Conservation (phyloP, 2,329 filamentous ascomycete genomes). For the Dryadomyces quercivorus region DNA sequence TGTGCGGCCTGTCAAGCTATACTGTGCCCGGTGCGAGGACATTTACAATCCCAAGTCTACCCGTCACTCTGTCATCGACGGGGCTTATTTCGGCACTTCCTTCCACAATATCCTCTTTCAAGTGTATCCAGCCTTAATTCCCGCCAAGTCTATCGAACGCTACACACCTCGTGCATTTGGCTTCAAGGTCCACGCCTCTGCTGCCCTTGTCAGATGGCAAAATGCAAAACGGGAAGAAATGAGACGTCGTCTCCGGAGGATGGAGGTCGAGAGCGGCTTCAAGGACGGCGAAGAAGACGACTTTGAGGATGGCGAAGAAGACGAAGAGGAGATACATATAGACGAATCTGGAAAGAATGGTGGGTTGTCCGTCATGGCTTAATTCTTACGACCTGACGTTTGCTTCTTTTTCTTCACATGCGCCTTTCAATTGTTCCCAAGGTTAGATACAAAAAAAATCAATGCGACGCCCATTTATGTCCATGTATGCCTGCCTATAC, state of each 20-base stretch:
- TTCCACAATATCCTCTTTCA: conserved; percentile 99
- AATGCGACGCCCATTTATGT: too few species aligned
- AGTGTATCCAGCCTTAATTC: conserved; percentile 84
- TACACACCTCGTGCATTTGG: conserved; percentile 86
- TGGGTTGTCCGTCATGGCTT: not conserved
- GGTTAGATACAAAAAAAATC: not conserved
- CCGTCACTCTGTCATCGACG: conserved; percentile 88
- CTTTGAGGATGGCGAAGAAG: conserved; percentile 47
- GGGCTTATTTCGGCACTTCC: conserved; percentile 93
- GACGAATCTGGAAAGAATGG: not conserved
- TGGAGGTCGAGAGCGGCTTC: conserved; percentile 70
- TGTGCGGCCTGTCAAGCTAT: conserved; percentile 86
- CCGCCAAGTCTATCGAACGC: conserved; percentile 70
- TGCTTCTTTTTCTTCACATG: not conserved
- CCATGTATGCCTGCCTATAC: too few species aligned
- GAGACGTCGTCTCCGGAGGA: conserved; percentile 58
- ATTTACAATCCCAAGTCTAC: conserved; percentile 98
- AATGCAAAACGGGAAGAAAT: conserved; percentile 68
- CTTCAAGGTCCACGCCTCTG: conserved; percentile 86
- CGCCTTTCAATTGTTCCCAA: too few species aligned
- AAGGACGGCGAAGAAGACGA: conserved; percentile 52
- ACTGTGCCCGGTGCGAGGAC: conserved; percentile 94
- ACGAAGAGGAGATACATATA: conserved; percentile 24
- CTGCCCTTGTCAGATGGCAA: conserved; percentile 86
- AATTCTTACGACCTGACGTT: not conserved